Evolutionary conservation across 345 rosid genomes (phyloP).

Genomic region (Ricinus communis): DNA sequence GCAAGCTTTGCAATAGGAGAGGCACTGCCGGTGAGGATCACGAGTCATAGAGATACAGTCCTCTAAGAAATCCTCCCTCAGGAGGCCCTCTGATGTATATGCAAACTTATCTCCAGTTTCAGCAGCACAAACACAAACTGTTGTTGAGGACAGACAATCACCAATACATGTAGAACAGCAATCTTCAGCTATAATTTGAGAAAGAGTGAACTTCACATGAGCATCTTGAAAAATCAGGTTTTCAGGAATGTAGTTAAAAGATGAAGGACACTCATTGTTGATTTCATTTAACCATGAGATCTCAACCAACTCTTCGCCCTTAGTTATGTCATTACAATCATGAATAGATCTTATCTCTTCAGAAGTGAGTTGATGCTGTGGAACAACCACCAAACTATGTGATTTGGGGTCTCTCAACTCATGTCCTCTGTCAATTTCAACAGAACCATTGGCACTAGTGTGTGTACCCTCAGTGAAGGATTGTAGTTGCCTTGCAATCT

Average conservation of each 20-base stretch:
- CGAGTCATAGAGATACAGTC: constrained; percentile 57
- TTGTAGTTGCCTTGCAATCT: constrained; percentile 15
- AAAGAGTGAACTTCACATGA: constrained; percentile 55
- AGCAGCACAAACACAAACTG: constrained; percentile 58
- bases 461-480: not conserved
- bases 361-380: constrained; percentile 45
- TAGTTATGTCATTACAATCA: constrained; percentile 52
- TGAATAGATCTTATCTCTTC: constrained; percentile 51
- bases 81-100: constrained; percentile 56
- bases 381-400: constrained; percentile 46
- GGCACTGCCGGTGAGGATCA: constrained; percentile 49
- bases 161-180: constrained; percentile 69
- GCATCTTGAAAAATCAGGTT: constrained; percentile 62
- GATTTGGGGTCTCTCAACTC: constrained; percentile 21
- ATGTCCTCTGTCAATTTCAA: constrained; percentile 24
- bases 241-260: constrained; percentile 59
- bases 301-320: constrained; percentile 65
- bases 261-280: constrained; percentile 50
- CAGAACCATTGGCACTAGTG: constrained; percentile 26
- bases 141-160: constrained; percentile 58
- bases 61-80: constrained; percentile 60
- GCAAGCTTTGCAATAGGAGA: constrained; percentile 60
- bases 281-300: constrained; percentile 80
- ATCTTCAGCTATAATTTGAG: constrained; percentile 47
- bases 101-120: constrained; percentile 45